phyloP scores from a whole-genome alignment of 306 rosid genomes.

The Macrotyloma uniflorum region DNA sequence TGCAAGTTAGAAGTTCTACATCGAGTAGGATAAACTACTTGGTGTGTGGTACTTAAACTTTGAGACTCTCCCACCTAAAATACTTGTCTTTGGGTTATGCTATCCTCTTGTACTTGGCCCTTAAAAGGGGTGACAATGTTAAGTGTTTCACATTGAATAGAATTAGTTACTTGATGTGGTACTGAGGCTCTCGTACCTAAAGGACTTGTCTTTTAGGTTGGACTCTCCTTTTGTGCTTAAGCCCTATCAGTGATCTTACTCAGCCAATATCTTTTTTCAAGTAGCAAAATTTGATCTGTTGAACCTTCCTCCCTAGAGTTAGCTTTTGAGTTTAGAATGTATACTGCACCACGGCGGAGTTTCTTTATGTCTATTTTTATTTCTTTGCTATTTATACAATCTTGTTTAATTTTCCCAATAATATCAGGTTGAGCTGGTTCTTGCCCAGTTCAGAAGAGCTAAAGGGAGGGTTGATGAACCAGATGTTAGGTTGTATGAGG shows the following conservation, averaged over 20 bases:
- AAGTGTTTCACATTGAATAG: too few relatives aligned
- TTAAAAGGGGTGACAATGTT: too few relatives aligned
- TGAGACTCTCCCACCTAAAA: too few relatives aligned
- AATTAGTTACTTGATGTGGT: too few relatives aligned
- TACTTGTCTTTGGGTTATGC: too few relatives aligned
- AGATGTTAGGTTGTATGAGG: slow-evolving; percentile 74
- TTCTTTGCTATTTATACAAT: slow-evolving; percentile 17
- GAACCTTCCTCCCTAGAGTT: not conserved
- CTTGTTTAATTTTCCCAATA: slow-evolving; percentile 28
- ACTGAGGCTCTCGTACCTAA: too few relatives aligned
- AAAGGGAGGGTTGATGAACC: slow-evolving; percentile 77
- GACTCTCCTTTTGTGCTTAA: too few relatives aligned
- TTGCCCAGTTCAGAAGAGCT: slow-evolving; percentile 92
- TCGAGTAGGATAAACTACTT: too few relatives aligned
- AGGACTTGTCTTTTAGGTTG: too few relatives aligned
- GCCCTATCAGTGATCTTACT: not conserved
- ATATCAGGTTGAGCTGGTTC: slow-evolving; percentile 91
- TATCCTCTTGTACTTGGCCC: too few relatives aligned
- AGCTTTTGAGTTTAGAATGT: slow-evolving; percentile 19
- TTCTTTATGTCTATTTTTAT: slow-evolving; percentile 3
- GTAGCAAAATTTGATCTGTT: not conserved
- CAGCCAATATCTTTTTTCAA: slow-evolving; percentile 1
- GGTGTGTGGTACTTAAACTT: too few relatives aligned
- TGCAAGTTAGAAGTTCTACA: not conserved
- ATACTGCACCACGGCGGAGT: slow-evolving; percentile 2